Evolutionary conservation across 2,329 filamentous ascomycete species (phyloP).

Genomic region (Neofusicoccum cordaticola): DNA sequence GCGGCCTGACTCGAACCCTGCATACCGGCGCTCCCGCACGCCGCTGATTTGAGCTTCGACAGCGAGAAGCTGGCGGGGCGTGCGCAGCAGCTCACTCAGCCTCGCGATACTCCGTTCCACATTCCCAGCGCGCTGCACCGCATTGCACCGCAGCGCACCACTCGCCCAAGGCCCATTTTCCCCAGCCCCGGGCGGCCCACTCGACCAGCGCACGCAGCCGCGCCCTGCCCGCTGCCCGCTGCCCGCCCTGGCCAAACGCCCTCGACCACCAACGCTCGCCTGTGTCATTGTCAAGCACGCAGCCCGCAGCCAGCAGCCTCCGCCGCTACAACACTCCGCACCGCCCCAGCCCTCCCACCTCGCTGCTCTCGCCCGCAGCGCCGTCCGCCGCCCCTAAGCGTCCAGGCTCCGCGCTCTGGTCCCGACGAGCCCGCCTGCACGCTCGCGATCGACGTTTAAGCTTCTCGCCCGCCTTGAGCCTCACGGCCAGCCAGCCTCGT

Average conservation of each 20-base stretch:
- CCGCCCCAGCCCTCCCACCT: neutral
- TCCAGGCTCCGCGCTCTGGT: neutral
- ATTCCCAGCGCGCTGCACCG: neutral
- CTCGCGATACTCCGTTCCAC: neutral
- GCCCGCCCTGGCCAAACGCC: constrained; percentile 4
- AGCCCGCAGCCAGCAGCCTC: neutral
- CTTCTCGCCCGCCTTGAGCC: constrained; percentile 16
- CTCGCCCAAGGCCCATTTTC: neutral
- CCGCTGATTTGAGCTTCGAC: constrained; percentile 6
- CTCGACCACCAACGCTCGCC: neutral
- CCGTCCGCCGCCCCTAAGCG: neutral
- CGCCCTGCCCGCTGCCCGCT: neutral
- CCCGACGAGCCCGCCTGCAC: neutral
- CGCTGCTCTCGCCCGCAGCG: neutral
- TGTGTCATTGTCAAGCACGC: neutral
- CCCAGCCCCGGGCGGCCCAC: constrained; percentile 3
- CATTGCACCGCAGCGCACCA: neutral
- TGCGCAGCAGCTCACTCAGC: neutral
- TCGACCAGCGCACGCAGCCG: constrained; percentile 7
- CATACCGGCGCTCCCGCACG: constrained; percentile 14
- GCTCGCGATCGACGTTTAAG: constrained; percentile 18
- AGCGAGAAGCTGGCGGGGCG: neutral
- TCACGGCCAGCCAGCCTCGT: constrained; percentile 12
- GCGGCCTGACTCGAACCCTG: constrained; percentile 9
- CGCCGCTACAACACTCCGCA: neutral